Evolutionary conservation across 306 rosid species (phyloP), one percentile per base, ranked within the genome.

Genomic region (Fragaria iinumae): DNA sequence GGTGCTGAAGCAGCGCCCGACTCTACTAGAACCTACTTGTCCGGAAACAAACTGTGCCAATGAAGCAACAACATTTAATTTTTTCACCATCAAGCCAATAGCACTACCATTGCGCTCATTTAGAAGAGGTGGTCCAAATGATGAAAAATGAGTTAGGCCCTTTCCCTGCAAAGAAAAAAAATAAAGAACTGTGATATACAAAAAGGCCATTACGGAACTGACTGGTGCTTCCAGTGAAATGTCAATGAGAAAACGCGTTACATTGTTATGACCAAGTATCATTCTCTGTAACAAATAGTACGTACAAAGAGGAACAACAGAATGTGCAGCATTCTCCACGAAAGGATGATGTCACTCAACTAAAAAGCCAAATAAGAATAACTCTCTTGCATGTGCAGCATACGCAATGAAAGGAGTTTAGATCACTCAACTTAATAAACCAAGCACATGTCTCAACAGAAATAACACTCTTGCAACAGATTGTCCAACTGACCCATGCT

Each of bases 51-150:
- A 83, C 80, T 91, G 96, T 80, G 97, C 95, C 83, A 95, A 81
- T 71, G 99, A 90, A 85, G 93, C 98, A 73, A 82, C 79, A 44
- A 89, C 41, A 62, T 90, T 89, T 72, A 96, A 85, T 83, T 88
- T 87, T 87, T 92, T 89, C 77, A 91, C 87, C 74, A 82, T 83
- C 72, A 96, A 68, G 82, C 98, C 97, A 68, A 96, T 25, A 52
- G 87, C 97, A 67, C 93, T 77, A 67, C 98, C 96, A 36, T 67
- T 84, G 5, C 77, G 91, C 85, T 83, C 79, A 83, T 77, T 88
- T 80, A 95, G 82, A 81, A 95, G 87, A 38, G 96, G 91, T 20
- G 99, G 98, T 77, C 96, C 98, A 52, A 79, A 82, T 17, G 88
- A 89, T 75, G 93, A 88, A 63, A 80, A 55, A 57, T 86, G 91